A percentile compares a stretch with the other conserved stretches of the same genome.
Evolutionary conservation across 257 asterid species (phyloP).

Genomic region (Penstemon barbatus): DNA sequence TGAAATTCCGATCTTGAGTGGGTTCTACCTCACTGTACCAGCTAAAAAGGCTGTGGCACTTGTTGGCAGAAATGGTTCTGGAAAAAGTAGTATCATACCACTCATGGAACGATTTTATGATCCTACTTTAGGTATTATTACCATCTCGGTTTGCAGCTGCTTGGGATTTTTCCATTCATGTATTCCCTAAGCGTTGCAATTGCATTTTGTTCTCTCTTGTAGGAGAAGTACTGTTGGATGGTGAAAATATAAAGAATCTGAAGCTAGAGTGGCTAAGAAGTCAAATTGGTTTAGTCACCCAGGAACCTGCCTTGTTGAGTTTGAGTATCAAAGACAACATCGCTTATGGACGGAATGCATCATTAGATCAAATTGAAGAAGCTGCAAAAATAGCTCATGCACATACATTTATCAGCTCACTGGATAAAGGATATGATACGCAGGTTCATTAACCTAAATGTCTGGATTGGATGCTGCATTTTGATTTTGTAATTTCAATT

Average conservation of each 20-base stretch:
- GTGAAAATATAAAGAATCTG: slow-evolving; percentile 93
- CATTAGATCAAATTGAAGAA: slow-evolving; percentile 93
- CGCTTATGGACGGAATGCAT: slow-evolving; percentile 92
- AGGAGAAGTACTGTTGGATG: slow-evolving; percentile 99
- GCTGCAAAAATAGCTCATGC: slow-evolving; percentile 99
- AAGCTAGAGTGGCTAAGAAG: slow-evolving; percentile 98
- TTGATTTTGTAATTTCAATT: slow-evolving; percentile 17
- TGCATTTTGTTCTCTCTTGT: slow-evolving; percentile 34
- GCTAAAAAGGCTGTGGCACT: slow-evolving; percentile 99
- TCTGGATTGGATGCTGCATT: slow-evolving; percentile 23
- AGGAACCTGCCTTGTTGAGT: slow-evolving; percentile 98
- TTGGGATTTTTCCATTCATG: slow-evolving; percentile 18
- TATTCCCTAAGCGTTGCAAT: slow-evolving; percentile 11
- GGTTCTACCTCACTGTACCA: slow-evolving; percentile 96
- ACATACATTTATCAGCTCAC: slow-evolving; percentile 94
- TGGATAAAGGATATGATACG: slow-evolving; percentile 88
- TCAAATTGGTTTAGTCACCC: slow-evolving; percentile 96
- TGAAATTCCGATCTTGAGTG: slow-evolving; percentile 98
- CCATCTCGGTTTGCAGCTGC: slow-evolving; percentile 10
- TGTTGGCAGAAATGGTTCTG: slow-evolving; percentile 99
- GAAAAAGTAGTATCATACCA: slow-evolving; percentile 98
- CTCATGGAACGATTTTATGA: slow-evolving; percentile 99
- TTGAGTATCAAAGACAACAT: slow-evolving; percentile 93
- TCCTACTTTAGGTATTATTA: slow-evolving; percentile 83
- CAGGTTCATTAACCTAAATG: slow-evolving; percentile 56